Evolutionary conservation across 495 filamentous ascomycete genomes (phyloP), one percentile per base, ranked within the genome.

Genomic region (Stereocaulon alpinum): DNA sequence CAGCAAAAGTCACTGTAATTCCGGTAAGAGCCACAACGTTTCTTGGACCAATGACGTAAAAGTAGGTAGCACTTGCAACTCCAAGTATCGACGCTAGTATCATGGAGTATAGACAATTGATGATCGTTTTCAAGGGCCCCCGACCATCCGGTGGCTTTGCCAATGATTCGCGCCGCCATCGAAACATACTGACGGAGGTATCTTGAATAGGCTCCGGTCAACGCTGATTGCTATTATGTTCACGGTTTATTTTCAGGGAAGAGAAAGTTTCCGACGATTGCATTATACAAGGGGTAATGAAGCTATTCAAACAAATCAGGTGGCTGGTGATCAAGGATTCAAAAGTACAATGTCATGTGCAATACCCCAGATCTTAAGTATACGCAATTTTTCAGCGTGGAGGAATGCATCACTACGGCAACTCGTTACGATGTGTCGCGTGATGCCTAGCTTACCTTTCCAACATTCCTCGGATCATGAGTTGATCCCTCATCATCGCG

Each of bases 331-430:
- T n/a, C 14, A 32, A 3, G 30, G 17, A 6, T 15, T 10, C 9
- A 15, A 37, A 4, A n/a, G 18, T 20, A 3, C n/a, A 10, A 15
- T 24, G n/a, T 50, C 47, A 50, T n/a, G 27, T 27, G 47, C 29
- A 50, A 17, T 32, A 29, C 4, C 27, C 27, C 32, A 34, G 30
- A 18, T 51, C 15, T 50, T 30, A 51, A 37, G 49, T 18, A 37
- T 37, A 37, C 32, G 32, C 32, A 37, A 37, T 37, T 27, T 10
- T 10, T n/a, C 2, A 10, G 1, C 49, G 29, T 51, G 6, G 15
- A 51, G 32, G 49, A 51, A 51, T 51, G 49, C 29, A 51, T 51
- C 32, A 51, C 49, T 51, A 18, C 49, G 10, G 49, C 30, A 51
- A 51, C 49, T 51, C 49, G 49, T 51, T 20, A 37, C 29, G 53